phyloP scores from a whole-genome alignment of 495 filamentous ascomycete species.

The Penicillium angulare region DNA sequence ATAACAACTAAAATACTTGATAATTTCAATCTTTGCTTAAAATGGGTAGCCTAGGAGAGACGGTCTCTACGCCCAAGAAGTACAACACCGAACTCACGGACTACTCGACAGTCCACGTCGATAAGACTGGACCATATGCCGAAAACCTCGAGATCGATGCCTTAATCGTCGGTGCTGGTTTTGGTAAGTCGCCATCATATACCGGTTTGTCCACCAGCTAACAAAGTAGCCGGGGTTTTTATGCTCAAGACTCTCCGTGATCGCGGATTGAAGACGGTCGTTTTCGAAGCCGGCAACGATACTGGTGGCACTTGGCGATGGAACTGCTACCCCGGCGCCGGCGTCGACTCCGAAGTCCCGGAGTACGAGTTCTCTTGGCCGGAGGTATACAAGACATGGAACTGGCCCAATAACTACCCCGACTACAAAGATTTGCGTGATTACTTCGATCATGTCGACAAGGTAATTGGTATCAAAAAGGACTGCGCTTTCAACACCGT shows the following conservation, averaged over 20 bases:
- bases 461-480: constrained; percentile 46
- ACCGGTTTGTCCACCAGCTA: too few relatives aligned
- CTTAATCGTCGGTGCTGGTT: too few relatives aligned
- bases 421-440: constrained; percentile 44
- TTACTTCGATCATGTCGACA: constrained; percentile 58
- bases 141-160: too few relatives aligned
- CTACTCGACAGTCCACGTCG: too few relatives aligned
- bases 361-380: constrained; percentile 52
- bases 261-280: constrained; percentile 25
- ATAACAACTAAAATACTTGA: too few relatives aligned
- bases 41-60: too few relatives aligned
- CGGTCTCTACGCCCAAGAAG: too few relatives aligned
- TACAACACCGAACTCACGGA: too few relatives aligned
- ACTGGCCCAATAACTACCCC: constrained; percentile 53
- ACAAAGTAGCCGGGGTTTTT: too few relatives aligned
- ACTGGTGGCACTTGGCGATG: constrained; percentile 51
- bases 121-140: too few relatives aligned
- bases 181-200: too few relatives aligned
- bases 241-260: constrained; percentile 29
- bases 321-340: constrained; percentile 49
- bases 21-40: too few relatives aligned
- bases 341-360: constrained; percentile 51
- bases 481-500: constrained; percentile 50
- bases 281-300: constrained; percentile 44
- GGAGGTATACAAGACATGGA: constrained; percentile 54